Evolutionary conservation across 345 rosid genomes (phyloP), one percentile per base, ranked within the genome.

Genomic region (Gossypium thurberi): DNA sequence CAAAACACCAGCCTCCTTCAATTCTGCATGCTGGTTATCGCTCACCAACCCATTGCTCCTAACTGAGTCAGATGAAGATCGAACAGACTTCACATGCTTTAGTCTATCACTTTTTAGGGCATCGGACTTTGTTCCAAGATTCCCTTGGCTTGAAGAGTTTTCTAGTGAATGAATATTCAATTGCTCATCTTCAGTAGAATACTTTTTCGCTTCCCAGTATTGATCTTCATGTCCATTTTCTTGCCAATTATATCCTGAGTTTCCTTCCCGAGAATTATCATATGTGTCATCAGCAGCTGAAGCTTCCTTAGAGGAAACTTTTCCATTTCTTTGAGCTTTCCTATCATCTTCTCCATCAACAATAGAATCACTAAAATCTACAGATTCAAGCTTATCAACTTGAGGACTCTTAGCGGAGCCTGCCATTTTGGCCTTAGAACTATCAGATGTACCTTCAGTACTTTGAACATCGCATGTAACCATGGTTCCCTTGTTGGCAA

Each of bases 71-170:
- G 86, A 60, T 53, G 85, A 80, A 58, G 97, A 90, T 71, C 97
- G 84, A 76, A 94, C 98, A 72, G 98, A 92, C 78, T 84, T 94
- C 73, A 89, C 90, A 78, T 77, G 87, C 79, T 82, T 90, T 78
- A 86, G 74, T 80, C 87, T 82, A 73, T 89, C 95, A 69, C 28
- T 76, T 79, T 74, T 77, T 33, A 81, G 74, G 75, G 80, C 74
- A 73, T 76, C 77, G 42, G 79, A 82, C 62, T 71, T 85, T 59
- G 74, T 72, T 76, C 74, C 85, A 57, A 68, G 65, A 62, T 69
- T 76, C 64, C 73, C 85, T 65, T 61, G 75, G 74, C 79, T 73
- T 21, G 71, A 76, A 65, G 83, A 75, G 69, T 71, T 55, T 75
- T 76, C 76, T 59, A 25, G 78, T 25, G 81, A 71, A 79, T 57